phyloP scores from a whole-genome alignment of 2,329 filamentous ascomycete genomes.

The Talaromyces sp. region DNA sequence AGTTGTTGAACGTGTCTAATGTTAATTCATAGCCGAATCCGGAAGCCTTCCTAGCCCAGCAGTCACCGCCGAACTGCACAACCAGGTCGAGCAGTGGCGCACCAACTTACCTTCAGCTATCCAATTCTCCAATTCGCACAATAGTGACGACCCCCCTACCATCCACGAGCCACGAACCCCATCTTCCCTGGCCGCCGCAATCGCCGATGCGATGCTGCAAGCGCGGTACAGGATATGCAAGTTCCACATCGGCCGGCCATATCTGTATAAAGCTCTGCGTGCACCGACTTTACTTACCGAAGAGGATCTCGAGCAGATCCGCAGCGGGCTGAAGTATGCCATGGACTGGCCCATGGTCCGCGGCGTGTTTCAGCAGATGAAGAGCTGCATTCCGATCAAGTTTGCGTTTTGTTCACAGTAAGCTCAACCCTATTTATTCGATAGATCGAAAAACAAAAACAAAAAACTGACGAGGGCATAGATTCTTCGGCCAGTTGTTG shows the following conservation, averaged over 20 bases:
- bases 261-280: conserved; percentile 40
- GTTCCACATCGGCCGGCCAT: conserved; percentile 39
- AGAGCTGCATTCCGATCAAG: conserved; percentile 38
- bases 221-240: conserved; percentile 35
- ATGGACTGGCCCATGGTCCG: conserved; percentile 39
- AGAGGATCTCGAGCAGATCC: conserved; percentile 36
- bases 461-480: conserved; percentile 8
- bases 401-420: conserved; percentile 40
- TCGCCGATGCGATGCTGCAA: conserved; percentile 35
- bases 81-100: conserved; percentile 55
- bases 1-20: conserved; percentile 4
- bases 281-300: conserved; percentile 32
- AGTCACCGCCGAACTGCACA: conserved; percentile 49
- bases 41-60: conserved; percentile 43
- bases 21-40: conserved; percentile 28
- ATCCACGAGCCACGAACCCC: conserved; percentile 19
- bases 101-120: conserved; percentile 46
- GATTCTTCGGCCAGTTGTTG: conserved; percentile 40
- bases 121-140: conserved; percentile 38
- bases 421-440: conserved; percentile 6
- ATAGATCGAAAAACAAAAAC: background rate
- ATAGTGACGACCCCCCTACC: conserved; percentile 16
- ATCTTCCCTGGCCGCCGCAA: conserved; percentile 29
- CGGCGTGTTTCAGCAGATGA: conserved; percentile 38
- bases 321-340: conserved; percentile 33